Conservation (phyloP, 2,329 filamentous ascomycete genomes). For the Colletotrichum agaves region DNA sequence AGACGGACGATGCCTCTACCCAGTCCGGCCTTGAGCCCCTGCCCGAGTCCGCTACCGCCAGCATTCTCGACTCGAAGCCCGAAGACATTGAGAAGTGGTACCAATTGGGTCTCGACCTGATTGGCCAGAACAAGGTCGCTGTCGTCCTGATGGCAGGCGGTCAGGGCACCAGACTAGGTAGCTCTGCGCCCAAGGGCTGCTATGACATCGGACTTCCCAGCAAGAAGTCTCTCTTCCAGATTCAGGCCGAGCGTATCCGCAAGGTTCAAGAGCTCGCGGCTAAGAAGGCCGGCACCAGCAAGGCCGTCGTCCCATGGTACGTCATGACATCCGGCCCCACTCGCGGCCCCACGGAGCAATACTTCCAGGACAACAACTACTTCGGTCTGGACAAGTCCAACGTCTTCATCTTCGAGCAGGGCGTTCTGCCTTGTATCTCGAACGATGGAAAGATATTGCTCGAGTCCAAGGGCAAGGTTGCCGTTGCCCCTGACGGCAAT, state of each 20-base stretch:
- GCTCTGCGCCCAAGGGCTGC: constrained; percentile 96
- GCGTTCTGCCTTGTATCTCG: constrained; percentile 94
- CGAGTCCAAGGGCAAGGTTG: constrained; percentile 89
- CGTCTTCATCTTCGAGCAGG: constrained; percentile 94
- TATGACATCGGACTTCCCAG: constrained; percentile 96
- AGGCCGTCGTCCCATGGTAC: constrained; percentile 90
- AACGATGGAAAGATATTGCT: constrained; percentile 98
- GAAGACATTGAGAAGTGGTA: constrained; percentile 88
- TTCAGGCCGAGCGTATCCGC: constrained; percentile 93
- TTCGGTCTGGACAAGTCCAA: constrained; percentile 90
- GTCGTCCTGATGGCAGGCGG: constrained; percentile 98
- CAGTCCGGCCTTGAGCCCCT: constrained; percentile 81
- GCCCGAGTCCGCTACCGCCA: constrained; percentile 86
- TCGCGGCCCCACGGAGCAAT: constrained; percentile 88
- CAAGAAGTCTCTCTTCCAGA: constrained; percentile 94
- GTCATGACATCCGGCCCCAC: constrained; percentile 99
- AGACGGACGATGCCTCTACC: constrained; percentile 63
- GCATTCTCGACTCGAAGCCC: constrained; percentile 87
- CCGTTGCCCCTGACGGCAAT: constrained; percentile 96
- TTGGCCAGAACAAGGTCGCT: constrained; percentile 78
- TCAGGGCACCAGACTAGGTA: constrained; percentile 93
- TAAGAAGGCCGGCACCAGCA: constrained; percentile 65
- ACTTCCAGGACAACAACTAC: constrained; percentile 89
- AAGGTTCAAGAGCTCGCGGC: constrained; percentile 86
- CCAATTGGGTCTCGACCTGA: constrained; percentile 80